Evolutionary conservation across 1,284 basidiomycete genomes (phyloP).

Genomic region (Stygiomarasmius scandens): DNA sequence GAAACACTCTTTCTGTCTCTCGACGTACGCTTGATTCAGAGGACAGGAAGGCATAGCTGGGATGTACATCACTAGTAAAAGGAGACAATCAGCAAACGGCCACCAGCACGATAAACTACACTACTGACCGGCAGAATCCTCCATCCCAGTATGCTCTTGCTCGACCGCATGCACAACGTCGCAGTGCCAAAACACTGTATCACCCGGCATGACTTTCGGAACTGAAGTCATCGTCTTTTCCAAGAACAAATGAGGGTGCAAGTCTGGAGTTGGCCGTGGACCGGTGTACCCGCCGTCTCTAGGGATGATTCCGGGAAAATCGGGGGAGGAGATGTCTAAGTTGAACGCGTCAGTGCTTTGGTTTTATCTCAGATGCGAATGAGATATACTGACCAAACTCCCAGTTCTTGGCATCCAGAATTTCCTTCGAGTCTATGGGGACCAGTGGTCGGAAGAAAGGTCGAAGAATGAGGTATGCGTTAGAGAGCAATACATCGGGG

Average conservation of each 20-base stretch:
- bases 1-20: slow-evolving; percentile 65
- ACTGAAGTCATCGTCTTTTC: slow-evolving; percentile 75
- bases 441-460: slow-evolving; percentile 76
- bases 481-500: slow-evolving; percentile 73
- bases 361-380: too few species aligned
- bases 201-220: slow-evolving; percentile 76
- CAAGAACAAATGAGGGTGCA: slow-evolving; percentile 72
- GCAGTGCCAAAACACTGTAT: slow-evolving; percentile 89
- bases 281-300: slow-evolving; percentile 6
- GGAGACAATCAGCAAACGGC: too few species aligned
- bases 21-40: slow-evolving; percentile 62
- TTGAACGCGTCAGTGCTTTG: neutral
- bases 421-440: slow-evolving; percentile 20
- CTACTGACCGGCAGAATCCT: slow-evolving; percentile 68
- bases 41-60: slow-evolving; percentile 77
- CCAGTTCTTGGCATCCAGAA: slow-evolving; percentile 11
- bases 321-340: slow-evolving; percentile 4
- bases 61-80: slow-evolving; percentile 72
- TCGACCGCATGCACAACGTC: slow-evolving; percentile 86
- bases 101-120: too few species aligned
- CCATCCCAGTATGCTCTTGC: slow-evolving; percentile 62
- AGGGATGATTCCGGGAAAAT: slow-evolving; percentile 12
- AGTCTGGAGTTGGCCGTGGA: slow-evolving; percentile 43
- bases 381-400: slow-evolving; percentile 16
- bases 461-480: slow-evolving; percentile 80